Percentiles rank a stretch among this genome's conserved stretches.
Conservation (phyloP, 176 grass and related monocot genomes). For the Dendrocalamus sinicus region DNA sequence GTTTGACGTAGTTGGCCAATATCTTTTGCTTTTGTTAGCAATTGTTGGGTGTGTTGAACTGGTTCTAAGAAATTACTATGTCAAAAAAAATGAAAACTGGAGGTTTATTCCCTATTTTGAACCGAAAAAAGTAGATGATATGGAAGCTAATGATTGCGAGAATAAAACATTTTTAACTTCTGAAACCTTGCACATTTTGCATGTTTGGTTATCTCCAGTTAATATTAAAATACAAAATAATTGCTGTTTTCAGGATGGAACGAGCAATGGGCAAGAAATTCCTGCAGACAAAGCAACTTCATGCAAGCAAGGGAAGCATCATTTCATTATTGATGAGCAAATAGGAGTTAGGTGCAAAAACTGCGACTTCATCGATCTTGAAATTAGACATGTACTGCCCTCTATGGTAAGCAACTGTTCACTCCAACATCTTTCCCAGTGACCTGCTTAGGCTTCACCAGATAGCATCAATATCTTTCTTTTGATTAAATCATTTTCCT, state of each 20-base stretch:
- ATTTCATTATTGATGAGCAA: slow-evolving; percentile 70
- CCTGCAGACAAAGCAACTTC: slow-evolving; percentile 22
- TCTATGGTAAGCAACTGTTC: slow-evolving; percentile 60
- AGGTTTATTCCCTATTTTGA: not conserved
- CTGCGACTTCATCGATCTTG: slow-evolving; percentile 58
- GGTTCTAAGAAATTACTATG: not conserved
- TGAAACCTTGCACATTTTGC: not conserved
- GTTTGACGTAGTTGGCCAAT: not conserved
- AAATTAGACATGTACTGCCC: slow-evolving; percentile 74
- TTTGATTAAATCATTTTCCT: not conserved
- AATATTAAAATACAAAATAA: slow-evolving; percentile 24
- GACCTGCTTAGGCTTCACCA: slow-evolving; percentile 18
- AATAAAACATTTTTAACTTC: slow-evolving; percentile 9
- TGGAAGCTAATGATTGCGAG: too few relatives aligned
- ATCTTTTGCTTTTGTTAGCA: not conserved
- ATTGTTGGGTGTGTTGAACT: not conserved
- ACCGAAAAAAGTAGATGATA: too few relatives aligned
- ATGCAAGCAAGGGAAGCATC: slow-evolving; percentile 62
- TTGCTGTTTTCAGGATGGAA: slow-evolving; percentile 40
- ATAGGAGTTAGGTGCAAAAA: slow-evolving; percentile 68
- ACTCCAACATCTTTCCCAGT: not conserved
- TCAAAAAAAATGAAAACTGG: not conserved
- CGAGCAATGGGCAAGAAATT: not conserved
- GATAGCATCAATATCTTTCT: not conserved
- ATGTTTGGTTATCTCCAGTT: not conserved